phyloP scores from a whole-genome alignment of 148 eudicot genomes.

The Nepenthes mirabilis region DNA sequence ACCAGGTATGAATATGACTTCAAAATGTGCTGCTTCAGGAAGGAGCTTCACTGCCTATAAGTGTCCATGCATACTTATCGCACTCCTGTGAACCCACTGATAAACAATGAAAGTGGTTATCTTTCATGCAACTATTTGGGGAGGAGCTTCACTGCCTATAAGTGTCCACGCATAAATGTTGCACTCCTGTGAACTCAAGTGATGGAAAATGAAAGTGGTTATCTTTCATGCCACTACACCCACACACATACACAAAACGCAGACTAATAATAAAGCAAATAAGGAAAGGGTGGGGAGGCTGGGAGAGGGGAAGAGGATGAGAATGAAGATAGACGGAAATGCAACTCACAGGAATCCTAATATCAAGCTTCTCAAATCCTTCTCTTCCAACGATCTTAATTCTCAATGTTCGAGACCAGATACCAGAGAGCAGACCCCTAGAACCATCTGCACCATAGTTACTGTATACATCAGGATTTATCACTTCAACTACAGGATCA shows the following conservation, averaged over 20 bases:
- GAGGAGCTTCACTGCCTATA: too few species aligned
- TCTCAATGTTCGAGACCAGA: constrained; percentile 77
- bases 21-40: too few species aligned
- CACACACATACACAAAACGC: not conserved
- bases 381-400: constrained; percentile 73
- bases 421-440: constrained; percentile 34
- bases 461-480: constrained; percentile 55
- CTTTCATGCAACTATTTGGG: too few species aligned
- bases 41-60: too few species aligned
- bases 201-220: too few species aligned
- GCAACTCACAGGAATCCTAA: constrained; percentile 74
- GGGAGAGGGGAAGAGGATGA: not conserved
- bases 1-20: too few species aligned
- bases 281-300: not conserved
- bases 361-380: constrained; percentile 81
- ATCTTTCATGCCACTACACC: not conserved
- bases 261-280: not conserved
- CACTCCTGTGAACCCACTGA: too few species aligned
- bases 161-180: too few species aligned
- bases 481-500: constrained; percentile 48
- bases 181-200: too few species aligned
- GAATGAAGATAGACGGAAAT: not conserved
- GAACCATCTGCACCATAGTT: constrained; percentile 35
- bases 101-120: too few species aligned
- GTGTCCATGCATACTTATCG: too few species aligned